A percentile compares a stretch with the other conserved stretches of the same genome.
phyloP scores from a whole-genome alignment of 208 protist genomes.

The Tritrichomonas musculus region DNA sequence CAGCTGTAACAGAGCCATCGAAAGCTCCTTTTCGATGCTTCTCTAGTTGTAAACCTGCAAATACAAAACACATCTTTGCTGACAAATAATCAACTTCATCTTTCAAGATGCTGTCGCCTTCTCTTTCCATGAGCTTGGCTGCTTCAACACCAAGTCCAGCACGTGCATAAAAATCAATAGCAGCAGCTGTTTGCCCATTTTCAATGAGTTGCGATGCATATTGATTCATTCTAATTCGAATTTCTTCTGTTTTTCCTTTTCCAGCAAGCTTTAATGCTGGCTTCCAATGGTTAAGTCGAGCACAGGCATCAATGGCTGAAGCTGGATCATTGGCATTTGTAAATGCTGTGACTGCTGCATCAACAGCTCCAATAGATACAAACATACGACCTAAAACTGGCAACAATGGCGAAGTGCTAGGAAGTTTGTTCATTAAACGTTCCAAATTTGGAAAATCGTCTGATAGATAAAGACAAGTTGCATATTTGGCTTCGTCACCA shows the following conservation, averaged over 20 bases:
- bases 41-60: background rate
- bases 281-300: conserved; percentile 16
- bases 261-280: background rate
- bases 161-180: background rate
- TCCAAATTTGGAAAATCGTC: background rate
- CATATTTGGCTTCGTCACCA: background rate
- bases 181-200: background rate
- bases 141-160: background rate
- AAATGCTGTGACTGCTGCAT: background rate
- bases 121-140: background rate
- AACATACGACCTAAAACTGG: background rate
- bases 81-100: background rate
- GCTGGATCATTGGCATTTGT: background rate
- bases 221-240: background rate
- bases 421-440: background rate
- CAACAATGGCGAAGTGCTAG: background rate
- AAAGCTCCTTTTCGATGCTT: background rate
- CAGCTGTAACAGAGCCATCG: background rate
- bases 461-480: background rate
- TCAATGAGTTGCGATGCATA: background rate
- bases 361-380: background rate
- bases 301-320: conserved; percentile 6
- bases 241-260: background rate
- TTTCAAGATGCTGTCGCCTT: background rate
- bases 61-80: background rate